Base-by-base conservation (phyloP, 2,329 filamentous ascomycete genomes). In the Albifimbria verrucaria region DNA sequence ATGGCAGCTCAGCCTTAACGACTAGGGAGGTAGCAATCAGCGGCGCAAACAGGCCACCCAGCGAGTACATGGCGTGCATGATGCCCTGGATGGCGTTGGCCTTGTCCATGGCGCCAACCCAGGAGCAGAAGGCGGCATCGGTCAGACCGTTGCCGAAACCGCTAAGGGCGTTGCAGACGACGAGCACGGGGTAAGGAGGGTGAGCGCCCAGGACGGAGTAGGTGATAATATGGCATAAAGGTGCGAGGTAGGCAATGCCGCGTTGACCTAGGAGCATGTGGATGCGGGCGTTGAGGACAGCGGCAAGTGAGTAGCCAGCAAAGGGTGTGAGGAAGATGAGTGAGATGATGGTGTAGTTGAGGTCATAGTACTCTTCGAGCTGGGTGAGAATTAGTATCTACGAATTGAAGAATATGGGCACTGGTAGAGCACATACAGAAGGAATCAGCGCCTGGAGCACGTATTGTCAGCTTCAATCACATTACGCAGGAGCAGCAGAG, bases 21-120 rank as follows among this genome's bases (percentile, higher is more conserved):
- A 90, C 81, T 77, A 90, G 81, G 0, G 77, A 79, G 0, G 87
- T 89, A 1, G 86, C 86, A 52, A 88, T 79, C 2, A 89, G 65
- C 0, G 86, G 87, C 3, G 82, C 74, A 2, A 88, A 70, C 0
- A 87, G 77, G 0, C 85, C 87, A 0, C 87, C 87, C 0, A 87
- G 57, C 0, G 84, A 86, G 62, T 89, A 90, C 52, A 78, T 83
- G 0, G 79, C 79, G 61, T 89, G 86, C 32, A 89, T 65, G 51
- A 88, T 79, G 0, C 87, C 86, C 5, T 87, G 77, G 1, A 90
- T 72, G 41, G 87, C 78, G 58, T 90, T 89, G 1, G 83, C 81
- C 57, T 85, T 83, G 10, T 83, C 78, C 83, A 90, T 87, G 46
- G 78, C 81, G 1, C 87, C 87, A 7, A 77, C 65, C 75, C 76